These are phyloP conservation scores for Kappamyces sp. DNA, from an alignment of 192 early-diverging fungal genomes.

Conservation along the genomic window DNA sequence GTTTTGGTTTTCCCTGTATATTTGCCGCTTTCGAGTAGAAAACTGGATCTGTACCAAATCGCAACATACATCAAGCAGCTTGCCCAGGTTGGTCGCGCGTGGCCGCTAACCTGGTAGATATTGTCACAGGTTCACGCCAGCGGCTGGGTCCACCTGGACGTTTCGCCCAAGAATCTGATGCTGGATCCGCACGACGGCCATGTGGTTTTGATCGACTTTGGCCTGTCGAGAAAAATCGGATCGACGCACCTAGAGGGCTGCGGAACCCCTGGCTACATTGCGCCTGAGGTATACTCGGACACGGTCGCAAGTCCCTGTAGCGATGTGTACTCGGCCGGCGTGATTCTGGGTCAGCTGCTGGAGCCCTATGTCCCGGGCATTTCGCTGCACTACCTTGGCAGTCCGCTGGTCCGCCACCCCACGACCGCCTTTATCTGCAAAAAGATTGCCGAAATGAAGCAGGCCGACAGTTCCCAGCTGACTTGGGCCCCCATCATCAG, in stretches of 20 bases:
- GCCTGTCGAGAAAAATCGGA: neutral
- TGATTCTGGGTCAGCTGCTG: slow-evolving; percentile 68
- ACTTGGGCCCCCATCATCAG: slow-evolving; percentile 41
- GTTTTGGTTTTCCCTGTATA: too few relatives aligned
- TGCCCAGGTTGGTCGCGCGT: too few relatives aligned
- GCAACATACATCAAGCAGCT: too few relatives aligned
- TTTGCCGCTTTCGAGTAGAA: too few relatives aligned
- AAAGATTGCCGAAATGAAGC: slow-evolving; percentile 32
- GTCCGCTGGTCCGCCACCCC: slow-evolving; percentile 53
- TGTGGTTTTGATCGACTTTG: neutral
- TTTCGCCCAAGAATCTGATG: too few relatives aligned
- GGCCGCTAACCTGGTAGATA: too few relatives aligned
- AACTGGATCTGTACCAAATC: too few relatives aligned
- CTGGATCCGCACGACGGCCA: too few relatives aligned
- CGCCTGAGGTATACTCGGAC: slow-evolving; percentile 29
- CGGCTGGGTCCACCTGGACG: too few relatives aligned
- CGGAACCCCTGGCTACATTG: slow-evolving; percentile 71
- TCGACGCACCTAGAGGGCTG: slow-evolving; percentile 45
- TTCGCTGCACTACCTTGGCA: slow-evolving; percentile 63
- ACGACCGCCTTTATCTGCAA: slow-evolving; percentile 59
- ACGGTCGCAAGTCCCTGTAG: slow-evolving; percentile 47
- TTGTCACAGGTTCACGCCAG: too few relatives aligned
- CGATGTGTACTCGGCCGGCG: slow-evolving; percentile 65
- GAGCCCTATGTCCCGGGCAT: slow-evolving; percentile 62
- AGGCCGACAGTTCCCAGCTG: neutral